These are phyloP conservation scores for Tolypocladium sp. DNA, from an alignment of 2,329 filamentous ascomycete species.

Conservation along the genomic window DNA sequence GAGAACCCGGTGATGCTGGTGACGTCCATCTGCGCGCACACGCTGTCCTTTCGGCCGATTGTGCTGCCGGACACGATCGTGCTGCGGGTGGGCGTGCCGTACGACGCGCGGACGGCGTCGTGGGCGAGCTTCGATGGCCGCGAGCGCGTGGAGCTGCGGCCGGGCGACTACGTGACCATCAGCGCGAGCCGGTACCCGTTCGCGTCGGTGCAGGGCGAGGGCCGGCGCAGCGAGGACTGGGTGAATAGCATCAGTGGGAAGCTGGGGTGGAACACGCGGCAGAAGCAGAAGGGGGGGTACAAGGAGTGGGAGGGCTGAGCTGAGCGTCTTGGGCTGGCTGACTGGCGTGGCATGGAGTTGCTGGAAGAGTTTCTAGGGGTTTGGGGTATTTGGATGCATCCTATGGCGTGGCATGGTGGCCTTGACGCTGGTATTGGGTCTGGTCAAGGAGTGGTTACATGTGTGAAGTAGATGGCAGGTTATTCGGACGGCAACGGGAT, in stretches of 20 bases:
- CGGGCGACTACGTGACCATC: conserved; percentile 79
- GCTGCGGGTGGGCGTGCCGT: conserved; percentile 85
- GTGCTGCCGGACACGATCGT: conserved; percentile 95
- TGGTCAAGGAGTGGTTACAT: not conserved
- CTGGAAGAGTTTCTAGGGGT: not conserved
- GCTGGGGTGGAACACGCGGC: conserved; percentile 71
- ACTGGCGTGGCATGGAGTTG: not conserved
- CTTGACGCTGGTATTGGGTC: not conserved
- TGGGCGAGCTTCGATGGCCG: conserved; percentile 99
- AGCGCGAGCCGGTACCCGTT: conserved; percentile 75
- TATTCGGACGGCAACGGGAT: not conserved
- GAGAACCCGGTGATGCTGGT: conserved; percentile 95
- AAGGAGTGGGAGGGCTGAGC: conserved; percentile 33
- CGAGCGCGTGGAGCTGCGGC: conserved; percentile 69
- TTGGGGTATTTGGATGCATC: not conserved
- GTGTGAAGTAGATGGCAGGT: not conserved
- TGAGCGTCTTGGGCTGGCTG: not conserved
- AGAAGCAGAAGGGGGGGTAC: conserved; percentile 60
- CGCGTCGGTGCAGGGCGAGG: conserved; percentile 63
- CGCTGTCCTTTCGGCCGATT: conserved; percentile 90
- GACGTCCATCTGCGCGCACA: conserved; percentile 90
- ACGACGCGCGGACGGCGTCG: conserved; percentile 76
- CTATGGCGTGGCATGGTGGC: not conserved
- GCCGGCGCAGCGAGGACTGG: conserved; percentile 67
- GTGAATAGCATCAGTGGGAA: conserved; percentile 73